These are phyloP conservation scores for Trichoderma asperellum DNA, from an alignment of 2,329 filamentous ascomycete genomes.

Conservation along the genomic window DNA sequence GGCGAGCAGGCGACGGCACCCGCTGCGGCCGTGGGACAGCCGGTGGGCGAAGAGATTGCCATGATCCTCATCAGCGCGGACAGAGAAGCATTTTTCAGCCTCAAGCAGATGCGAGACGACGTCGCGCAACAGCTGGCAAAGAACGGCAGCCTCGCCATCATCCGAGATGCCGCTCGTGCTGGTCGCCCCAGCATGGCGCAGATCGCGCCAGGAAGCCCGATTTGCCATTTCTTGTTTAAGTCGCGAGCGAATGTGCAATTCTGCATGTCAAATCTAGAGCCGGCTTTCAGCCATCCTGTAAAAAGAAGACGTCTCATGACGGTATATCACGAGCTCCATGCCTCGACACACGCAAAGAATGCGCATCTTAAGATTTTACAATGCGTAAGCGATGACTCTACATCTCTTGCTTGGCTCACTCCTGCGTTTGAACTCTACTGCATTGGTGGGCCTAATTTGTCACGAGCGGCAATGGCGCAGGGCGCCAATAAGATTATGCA, in stretches of 20 bases:
- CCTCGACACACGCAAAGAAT: slow-evolving; percentile 81
- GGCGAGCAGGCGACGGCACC: slow-evolving; percentile 46
- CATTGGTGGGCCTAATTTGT: slow-evolving; percentile 77
- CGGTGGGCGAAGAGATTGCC: slow-evolving; percentile 78
- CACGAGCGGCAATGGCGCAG: slow-evolving; percentile 70
- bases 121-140: slow-evolving; percentile 71
- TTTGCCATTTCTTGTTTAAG: slow-evolving; percentile 96
- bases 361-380: slow-evolving; percentile 87
- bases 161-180: slow-evolving; percentile 69
- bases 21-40: slow-evolving; percentile 65
- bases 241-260: slow-evolving; percentile 95
- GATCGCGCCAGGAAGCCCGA: slow-evolving; percentile 76
- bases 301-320: slow-evolving; percentile 75
- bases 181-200: slow-evolving; percentile 75
- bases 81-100: slow-evolving; percentile 89
- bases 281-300: slow-evolving; percentile 63
- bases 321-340: slow-evolving; percentile 83
- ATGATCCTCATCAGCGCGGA: slow-evolving; percentile 90
- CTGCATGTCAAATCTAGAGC: slow-evolving; percentile 80
- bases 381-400: slow-evolving; percentile 71
- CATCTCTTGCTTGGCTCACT: slow-evolving; percentile 87
- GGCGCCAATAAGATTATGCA: slow-evolving; percentile 87
- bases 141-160: slow-evolving; percentile 74
- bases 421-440: slow-evolving; percentile 93
- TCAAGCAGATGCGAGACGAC: slow-evolving; percentile 73